Base-by-base conservation (phyloP, 2,329 filamentous ascomycete genomes). In the Pseudocercospora macadamiae region DNA sequence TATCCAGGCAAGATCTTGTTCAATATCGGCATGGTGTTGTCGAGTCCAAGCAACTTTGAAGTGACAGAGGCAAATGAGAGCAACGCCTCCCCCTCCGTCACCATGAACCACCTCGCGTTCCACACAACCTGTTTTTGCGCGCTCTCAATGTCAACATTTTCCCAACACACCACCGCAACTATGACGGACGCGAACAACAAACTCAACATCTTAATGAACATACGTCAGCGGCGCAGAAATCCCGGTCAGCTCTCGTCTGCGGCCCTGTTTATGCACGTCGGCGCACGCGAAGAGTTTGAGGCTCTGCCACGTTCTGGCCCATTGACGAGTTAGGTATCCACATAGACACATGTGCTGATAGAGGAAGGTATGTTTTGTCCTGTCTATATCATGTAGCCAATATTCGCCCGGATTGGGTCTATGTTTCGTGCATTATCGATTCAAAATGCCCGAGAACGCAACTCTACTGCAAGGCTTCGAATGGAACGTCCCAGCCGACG, bases 401-500 rank as follows among this genome's bases (percentile, higher is more conserved):
- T 12, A 12, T 32, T 7, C 6, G 12, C 28, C 28, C 28, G 28
- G 28, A 12, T 7, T 7, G 6, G 28, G 12, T 12, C 28, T 7
- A 6, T 12, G 6, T 32, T 12, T 32, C 28, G 6, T 32, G 12
- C 12, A 32, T 45, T 21, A 9, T 44, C 39, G 39, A 10, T 12
- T 47, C 25, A 55, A 28, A 9, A 65, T 65, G 63, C 62, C 67
- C 2, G 66, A 68, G n/a, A 71, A 71, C 56, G 64, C 64, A 36
- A 83, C 84, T 53, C 83, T 90, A 74, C 80, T 89, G 58, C 86
- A 89, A 71, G 86, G 79, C 9, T 90, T 89, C 68, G 88, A 90
- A 73, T 90, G 87, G 87, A 86, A 89, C 66, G 78, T 84, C 4
- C 86, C 86, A 2, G 79, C 81, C 16, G 85, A 89, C 64, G 76